These are phyloP conservation scores for Abelmoschus esculentus DNA, from an alignment of 345 rosid species.

Conservation along the genomic window DNA sequence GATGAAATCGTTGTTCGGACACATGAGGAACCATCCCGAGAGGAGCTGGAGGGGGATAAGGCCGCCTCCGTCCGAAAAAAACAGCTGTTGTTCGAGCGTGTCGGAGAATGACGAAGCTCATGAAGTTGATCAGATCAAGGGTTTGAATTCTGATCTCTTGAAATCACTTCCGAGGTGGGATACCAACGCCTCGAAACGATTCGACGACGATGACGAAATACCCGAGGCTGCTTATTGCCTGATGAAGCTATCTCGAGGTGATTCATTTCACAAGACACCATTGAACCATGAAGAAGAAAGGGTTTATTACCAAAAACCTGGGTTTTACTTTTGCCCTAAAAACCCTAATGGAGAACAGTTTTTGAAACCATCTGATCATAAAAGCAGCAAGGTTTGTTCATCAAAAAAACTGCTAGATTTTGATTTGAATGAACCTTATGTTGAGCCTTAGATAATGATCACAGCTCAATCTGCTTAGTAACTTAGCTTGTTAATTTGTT, in stretches of 20 bases:
- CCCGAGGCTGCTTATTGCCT: constrained; percentile 15
- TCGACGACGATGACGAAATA: background rate
- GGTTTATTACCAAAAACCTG: background rate
- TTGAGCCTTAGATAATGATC: background rate
- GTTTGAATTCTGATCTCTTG: constrained; percentile 10
- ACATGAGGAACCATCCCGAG: constrained; percentile 80
- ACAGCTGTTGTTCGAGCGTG: constrained; percentile 2
- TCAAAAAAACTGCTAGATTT: constrained; percentile 10
- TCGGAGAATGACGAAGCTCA: constrained; percentile 9
- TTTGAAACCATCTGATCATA: background rate
- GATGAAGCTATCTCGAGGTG: constrained; percentile 4
- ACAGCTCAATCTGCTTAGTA: background rate
- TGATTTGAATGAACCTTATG: constrained; percentile 27
- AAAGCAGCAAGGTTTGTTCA: constrained; percentile 8
- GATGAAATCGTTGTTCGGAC: constrained; percentile 55
- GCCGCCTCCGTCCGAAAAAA: constrained; percentile 32
- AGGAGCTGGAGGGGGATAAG: constrained; percentile 52
- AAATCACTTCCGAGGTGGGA: constrained; percentile 19
- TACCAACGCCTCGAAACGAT: constrained; percentile 15
- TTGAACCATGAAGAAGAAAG: background rate
- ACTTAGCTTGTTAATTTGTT: background rate
- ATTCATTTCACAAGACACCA: background rate
- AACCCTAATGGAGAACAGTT: background rate
- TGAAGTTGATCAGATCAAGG: background rate
- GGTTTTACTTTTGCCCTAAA: background rate